Evolutionary conservation across 805 yeast species (phyloP).

Genomic region (Candida pseudofarinosa): DNA sequence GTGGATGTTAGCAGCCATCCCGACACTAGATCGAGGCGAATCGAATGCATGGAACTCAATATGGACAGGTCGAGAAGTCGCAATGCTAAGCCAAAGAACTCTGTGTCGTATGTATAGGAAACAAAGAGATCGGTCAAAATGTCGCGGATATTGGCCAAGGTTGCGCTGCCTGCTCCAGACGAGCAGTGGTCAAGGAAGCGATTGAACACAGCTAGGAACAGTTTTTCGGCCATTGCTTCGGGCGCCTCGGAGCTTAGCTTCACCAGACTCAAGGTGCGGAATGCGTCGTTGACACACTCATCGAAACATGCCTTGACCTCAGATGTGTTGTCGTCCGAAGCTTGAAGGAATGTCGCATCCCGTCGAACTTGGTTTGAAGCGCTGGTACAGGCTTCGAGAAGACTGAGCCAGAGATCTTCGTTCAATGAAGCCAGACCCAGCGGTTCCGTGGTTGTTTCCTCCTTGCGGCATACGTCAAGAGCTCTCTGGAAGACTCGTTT

Average conservation of each 20-base stretch:
- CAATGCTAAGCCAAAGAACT: conserved; percentile 48
- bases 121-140: conserved; percentile 60
- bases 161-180: conserved; percentile 39
- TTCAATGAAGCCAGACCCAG: conserved; percentile 7
- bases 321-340: not conserved
- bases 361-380: conserved; percentile 11
- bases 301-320: conserved; percentile 14
- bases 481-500: not conserved
- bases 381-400: conserved; percentile 22
- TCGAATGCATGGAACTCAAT: conserved; percentile 38
- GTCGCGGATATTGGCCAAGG: conserved; percentile 55
- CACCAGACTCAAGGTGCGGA: conserved; percentile 27
- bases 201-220: conserved; percentile 54
- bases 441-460: not conserved
- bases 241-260: conserved; percentile 15
- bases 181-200: conserved; percentile 49
- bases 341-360: not conserved
- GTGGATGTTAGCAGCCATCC: conserved; percentile 58
- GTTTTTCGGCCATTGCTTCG: conserved; percentile 17
- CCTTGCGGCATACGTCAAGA: not conserved
- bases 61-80: conserved; percentile 56
- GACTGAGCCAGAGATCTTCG: conserved; percentile 26
- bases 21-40: conserved; percentile 37
- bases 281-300: conserved; percentile 27
- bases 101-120: conserved; percentile 62